Base-by-base conservation (phyloP, 352 stramenopile species). In the Globisporangium sylvaticum region DNA sequence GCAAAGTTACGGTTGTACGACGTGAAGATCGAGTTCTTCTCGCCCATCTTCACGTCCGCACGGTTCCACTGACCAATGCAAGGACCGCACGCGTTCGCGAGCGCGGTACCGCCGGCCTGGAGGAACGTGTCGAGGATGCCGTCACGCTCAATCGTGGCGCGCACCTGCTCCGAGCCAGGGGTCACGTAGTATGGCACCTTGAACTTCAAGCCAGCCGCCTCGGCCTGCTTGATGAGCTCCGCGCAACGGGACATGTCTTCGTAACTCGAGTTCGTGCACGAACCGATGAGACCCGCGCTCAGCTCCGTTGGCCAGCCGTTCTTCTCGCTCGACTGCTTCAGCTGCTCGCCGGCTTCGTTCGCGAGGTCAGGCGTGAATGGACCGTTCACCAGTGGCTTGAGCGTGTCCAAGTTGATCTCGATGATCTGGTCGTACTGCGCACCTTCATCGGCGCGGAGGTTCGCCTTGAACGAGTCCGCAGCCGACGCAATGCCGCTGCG, bases 1-100 rank as follows among this genome's bases (percentile, higher is more conserved):
- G 90, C 90, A 56, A 98, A 98, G 86, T 98, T 98, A 75, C 92
- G 81, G 89, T 98, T 98, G 83, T 97, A 98, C 62, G 92, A 98
- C 58, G 91, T 97, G 71, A 98, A 90, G 75, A 98, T 98, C 62
- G 90, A 97, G 86, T 98, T 98, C 76, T 94, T 95, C 72, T 85
- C 79, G 71, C 90, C 91, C 79, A 85, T 83, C 46, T 89, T 75
- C 69, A 95, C 79, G 69, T 97, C 90, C 5, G 74, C 86, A 71
- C 92, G 89, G 81, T 98, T 97, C 92, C 92, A 98, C 88, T 97
- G 91, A 25, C 92, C 92, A 88, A 98, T 98, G 83, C 92, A 98
- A 34, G 92, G 92, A 39, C 92, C 92, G 66, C 92, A 98, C 57
- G 92, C 92, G 78, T 98, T 98, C 60, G 92, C 91, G 53, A 98